Evolutionary conservation across 2,329 filamentous ascomycete species (phyloP).

Genomic region (Ceratocystis eucalypticola): DNA sequence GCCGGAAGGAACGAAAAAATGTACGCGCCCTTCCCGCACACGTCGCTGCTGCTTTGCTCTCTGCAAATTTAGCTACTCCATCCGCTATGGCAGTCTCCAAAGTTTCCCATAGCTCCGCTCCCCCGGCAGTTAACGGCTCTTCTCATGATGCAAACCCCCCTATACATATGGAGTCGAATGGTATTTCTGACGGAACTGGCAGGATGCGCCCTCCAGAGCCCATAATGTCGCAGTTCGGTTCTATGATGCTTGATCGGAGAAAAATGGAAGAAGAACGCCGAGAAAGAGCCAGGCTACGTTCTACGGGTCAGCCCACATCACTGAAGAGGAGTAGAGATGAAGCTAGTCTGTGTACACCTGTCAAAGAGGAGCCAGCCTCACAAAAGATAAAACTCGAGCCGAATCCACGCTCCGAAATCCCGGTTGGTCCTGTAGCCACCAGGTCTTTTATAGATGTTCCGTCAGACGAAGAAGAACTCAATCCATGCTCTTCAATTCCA

Average conservation of each 20-base stretch:
- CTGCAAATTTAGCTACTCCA: slow-evolving; percentile 15
- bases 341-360: not conserved
- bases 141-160: not conserved
- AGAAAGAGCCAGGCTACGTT: slow-evolving; percentile 33
- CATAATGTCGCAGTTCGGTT: slow-evolving; percentile 23
- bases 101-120: not conserved
- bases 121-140: not conserved
- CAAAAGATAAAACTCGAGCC: not conserved
- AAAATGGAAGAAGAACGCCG: slow-evolving; percentile 78
- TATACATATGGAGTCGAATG: not conserved
- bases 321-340: slow-evolving; percentile 13
- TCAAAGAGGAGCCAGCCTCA: slow-evolving; percentile 1
- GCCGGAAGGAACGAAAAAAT: not conserved
- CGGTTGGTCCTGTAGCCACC: not conserved
- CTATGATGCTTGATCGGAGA: slow-evolving; percentile 55
- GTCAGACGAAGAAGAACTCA: not conserved
- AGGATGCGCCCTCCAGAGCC: not conserved
- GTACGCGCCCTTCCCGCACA: slow-evolving; percentile 7
- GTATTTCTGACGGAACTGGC: not conserved
- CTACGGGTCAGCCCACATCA: not conserved
- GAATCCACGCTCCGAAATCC: not conserved
- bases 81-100: slow-evolving; percentile 16
- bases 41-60: slow-evolving; percentile 14
- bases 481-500: not conserved
- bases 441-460: not conserved